Conservation (phyloP, 2,329 filamentous ascomycete genomes). For the Fusarium udum region DNA sequence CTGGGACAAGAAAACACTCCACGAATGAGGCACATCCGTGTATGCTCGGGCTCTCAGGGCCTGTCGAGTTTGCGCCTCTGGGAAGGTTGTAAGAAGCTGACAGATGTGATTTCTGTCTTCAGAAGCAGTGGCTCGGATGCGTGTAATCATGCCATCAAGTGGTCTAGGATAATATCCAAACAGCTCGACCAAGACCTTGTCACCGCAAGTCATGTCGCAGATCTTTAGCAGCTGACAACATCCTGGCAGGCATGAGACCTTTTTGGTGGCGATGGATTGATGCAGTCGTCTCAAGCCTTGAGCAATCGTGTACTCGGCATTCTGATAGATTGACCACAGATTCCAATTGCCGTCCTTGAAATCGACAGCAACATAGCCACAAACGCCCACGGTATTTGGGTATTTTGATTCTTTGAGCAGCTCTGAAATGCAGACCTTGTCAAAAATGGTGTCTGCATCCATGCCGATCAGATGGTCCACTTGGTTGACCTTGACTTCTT, state of each 20-base stretch:
- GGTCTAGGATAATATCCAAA: slow-evolving; percentile 39
- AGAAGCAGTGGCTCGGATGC: slow-evolving; percentile 40
- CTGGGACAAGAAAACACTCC: slow-evolving; percentile 51
- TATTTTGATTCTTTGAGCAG: slow-evolving; percentile 48
- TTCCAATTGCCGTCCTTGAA: slow-evolving; percentile 39
- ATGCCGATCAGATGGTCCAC: slow-evolving; percentile 52
- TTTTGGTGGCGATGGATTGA: slow-evolving; percentile 41
- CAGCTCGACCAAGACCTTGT: slow-evolving; percentile 33
- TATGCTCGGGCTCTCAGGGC: slow-evolving; percentile 52
- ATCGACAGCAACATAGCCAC: slow-evolving; percentile 50
- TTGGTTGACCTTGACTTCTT: slow-evolving; percentile 43
- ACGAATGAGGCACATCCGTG: slow-evolving; percentile 51
- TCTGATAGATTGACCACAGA: slow-evolving; percentile 41
- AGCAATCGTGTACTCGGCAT: slow-evolving; percentile 41
- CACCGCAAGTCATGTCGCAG: slow-evolving; percentile 39
- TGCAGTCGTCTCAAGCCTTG: slow-evolving; percentile 40
- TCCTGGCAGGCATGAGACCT: slow-evolving; percentile 38
- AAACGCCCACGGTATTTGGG: slow-evolving; percentile 53
- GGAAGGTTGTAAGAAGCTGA: slow-evolving; percentile 42
- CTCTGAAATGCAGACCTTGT: slow-evolving; percentile 50
- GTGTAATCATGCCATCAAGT: slow-evolving; percentile 37
- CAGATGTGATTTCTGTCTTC: slow-evolving; percentile 42
- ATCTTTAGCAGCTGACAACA: slow-evolving; percentile 39
- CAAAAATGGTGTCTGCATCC: slow-evolving; percentile 54
- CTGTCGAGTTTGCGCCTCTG: slow-evolving; percentile 51